Conservation (phyloP, 2,329 filamentous ascomycete species). For the Claviceps sp. region DNA sequence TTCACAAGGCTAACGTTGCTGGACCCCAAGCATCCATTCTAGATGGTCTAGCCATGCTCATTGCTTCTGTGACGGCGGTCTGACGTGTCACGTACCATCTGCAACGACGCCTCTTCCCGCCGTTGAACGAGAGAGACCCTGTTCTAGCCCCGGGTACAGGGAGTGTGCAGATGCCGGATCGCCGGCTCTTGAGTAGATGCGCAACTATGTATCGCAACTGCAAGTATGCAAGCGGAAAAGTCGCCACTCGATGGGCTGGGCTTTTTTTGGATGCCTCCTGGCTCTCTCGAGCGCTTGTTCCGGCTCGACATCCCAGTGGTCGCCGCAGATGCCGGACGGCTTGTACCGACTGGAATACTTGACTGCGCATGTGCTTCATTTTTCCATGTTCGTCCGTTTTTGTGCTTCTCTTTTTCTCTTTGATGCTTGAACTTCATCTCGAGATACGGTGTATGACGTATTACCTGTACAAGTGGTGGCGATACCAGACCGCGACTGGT, state of each 20-base stretch:
- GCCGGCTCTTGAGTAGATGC: neutral
- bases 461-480: neutral
- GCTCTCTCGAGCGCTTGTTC: neutral
- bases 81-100: neutral
- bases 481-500: neutral
- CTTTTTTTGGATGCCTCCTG: neutral
- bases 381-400: neutral
- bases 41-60: neutral
- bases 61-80: neutral
- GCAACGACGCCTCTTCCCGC: neutral
- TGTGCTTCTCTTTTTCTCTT: neutral
- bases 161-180: neutral
- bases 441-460: neutral
- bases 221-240: neutral
- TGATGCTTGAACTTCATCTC: neutral
- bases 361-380: neutral
- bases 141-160: neutral
- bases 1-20: neutral
- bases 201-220: neutral
- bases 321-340: neutral
- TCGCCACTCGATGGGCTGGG: neutral
- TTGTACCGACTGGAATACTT: neutral
- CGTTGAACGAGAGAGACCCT: neutral
- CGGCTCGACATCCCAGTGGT: neutral
- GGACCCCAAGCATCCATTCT: neutral